Evolutionary conservation across 1,284 basidiomycete genomes (phyloP), one percentile per base, ranked within the genome.

Genomic region (Cutaneotrichosporon dermatis): DNA sequence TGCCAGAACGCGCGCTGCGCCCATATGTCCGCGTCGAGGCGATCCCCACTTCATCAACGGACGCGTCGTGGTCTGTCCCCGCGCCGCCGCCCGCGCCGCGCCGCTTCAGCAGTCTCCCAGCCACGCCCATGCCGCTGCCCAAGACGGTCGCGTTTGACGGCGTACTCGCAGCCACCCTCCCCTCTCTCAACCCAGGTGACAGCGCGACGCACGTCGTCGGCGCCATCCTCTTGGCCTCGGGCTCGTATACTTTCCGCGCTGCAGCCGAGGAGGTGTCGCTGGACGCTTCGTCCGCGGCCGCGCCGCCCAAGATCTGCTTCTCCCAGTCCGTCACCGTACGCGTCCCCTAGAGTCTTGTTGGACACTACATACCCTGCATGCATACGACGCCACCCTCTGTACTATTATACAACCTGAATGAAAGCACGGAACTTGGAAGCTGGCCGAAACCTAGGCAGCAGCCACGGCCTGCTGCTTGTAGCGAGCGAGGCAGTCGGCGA

Each of bases 81-180:
- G 44, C 60, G 5, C 57, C 59, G 0, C 39, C 64, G 11, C 50
- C 63, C 4, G 59, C 59, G 33, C 66, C 57, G 16, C 57, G 59
- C 42, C 53, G 54, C 55, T 36, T 61, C 54, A 50, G 51, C 61
- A 59, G 61, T 2, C 51, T 58, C 10, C 61, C 60, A 8, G 46
- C 57, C 43, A 60, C 61, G 87, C 87, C 79, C 5, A 79, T 77
- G 35, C 73, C 83, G 8, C 54, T 56, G 71, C 83, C 50, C 3
- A 86, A 87, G 50, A 83, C 89, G 66, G 73, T 90, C 55, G 77
- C 90, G 13, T 83, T 84, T 65, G 88, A 92, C 72, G 89, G 90
- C 7, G 74, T 83, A 6, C 75, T 84, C 12, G 78, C 80, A 4
- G 82, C 85, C 43, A 80, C 88, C 40, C 80, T 86, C 3, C 67